Percentiles rank a stretch among this genome's conserved stretches.
Conservation (phyloP, 169 alveolate genomes). For the Eimeria tenella region DNA sequence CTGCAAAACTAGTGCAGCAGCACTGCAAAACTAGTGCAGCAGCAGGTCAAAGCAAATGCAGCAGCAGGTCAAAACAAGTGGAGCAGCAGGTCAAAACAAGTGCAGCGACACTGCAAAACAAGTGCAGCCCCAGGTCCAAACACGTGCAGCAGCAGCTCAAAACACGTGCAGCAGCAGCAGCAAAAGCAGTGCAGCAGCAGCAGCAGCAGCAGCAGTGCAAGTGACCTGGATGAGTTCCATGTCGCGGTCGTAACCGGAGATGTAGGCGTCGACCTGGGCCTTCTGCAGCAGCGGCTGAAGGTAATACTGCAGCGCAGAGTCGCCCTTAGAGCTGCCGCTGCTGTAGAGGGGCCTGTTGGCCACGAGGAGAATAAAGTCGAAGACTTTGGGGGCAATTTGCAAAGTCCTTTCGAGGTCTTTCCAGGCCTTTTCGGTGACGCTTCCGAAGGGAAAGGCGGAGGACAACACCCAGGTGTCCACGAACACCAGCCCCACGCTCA, state of each 20-base stretch:
- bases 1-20: neutral
- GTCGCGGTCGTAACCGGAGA: conserved; percentile 92
- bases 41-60: neutral
- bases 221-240: conserved; percentile 88
- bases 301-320: conserved; percentile 87
- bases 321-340: conserved; percentile 92
- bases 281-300: conserved; percentile 90
- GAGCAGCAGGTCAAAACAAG: neutral
- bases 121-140: too few species aligned
- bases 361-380: conserved; percentile 91
- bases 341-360: conserved; percentile 94
- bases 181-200: neutral
- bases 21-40: neutral
- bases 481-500: conserved; percentile 91
- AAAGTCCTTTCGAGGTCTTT: conserved; percentile 89
- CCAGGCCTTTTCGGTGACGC: conserved; percentile 91
- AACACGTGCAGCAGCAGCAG: neutral
- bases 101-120: neutral
- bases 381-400: conserved; percentile 89
- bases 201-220: neutral
- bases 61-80: neutral
- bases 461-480: conserved; percentile 94
- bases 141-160: too few species aligned
- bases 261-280: conserved; percentile 93
- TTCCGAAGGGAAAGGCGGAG: conserved; percentile 88